Evolutionary conservation across 352 stramenopile genomes (phyloP).

Genomic region (Plasmopara halstedii): DNA sequence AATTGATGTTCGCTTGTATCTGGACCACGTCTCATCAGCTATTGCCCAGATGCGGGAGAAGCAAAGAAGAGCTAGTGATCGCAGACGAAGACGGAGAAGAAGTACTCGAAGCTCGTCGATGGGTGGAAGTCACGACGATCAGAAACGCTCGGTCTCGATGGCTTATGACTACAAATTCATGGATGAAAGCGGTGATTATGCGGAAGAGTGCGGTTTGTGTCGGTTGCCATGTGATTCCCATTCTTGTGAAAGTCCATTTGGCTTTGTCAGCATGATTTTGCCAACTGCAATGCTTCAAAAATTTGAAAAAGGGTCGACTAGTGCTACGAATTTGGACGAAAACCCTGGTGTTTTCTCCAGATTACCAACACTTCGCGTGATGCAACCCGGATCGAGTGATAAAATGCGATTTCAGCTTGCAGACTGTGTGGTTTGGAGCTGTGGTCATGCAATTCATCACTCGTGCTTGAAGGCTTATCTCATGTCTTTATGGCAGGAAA

Average conservation of each 20-base stretch:
- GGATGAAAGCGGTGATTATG: slow-evolving; percentile 15
- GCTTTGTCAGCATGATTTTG: slow-evolving; percentile 62
- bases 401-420: slow-evolving; percentile 29
- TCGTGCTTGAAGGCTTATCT: slow-evolving; percentile 67
- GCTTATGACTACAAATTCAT: slow-evolving; percentile 13
- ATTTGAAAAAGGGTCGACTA: slow-evolving; percentile 14
- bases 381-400: slow-evolving; percentile 21
- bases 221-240: slow-evolving; percentile 44
- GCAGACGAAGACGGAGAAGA: slow-evolving; percentile 28
- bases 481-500: slow-evolving; percentile 56
- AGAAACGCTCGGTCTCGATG: slow-evolving; percentile 11
- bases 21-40: slow-evolving; percentile 57
- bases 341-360: slow-evolving; percentile 8
- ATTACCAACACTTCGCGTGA: slow-evolving; percentile 20
- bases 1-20: slow-evolving; percentile 54
- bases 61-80: slow-evolving; percentile 23
- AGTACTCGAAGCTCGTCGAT: slow-evolving; percentile 25
- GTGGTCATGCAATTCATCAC: slow-evolving; percentile 62
- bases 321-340: slow-evolving; percentile 1
- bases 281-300: slow-evolving; percentile 45
- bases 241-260: slow-evolving; percentile 40
- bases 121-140: slow-evolving; percentile 8
- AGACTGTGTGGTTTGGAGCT: slow-evolving; percentile 58
- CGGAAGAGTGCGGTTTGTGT: slow-evolving; percentile 57
- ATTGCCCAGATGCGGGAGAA: slow-evolving; percentile 48